Conservation (phyloP, 2,329 filamentous ascomycete genomes). For the Plenodomus biglobosus region DNA sequence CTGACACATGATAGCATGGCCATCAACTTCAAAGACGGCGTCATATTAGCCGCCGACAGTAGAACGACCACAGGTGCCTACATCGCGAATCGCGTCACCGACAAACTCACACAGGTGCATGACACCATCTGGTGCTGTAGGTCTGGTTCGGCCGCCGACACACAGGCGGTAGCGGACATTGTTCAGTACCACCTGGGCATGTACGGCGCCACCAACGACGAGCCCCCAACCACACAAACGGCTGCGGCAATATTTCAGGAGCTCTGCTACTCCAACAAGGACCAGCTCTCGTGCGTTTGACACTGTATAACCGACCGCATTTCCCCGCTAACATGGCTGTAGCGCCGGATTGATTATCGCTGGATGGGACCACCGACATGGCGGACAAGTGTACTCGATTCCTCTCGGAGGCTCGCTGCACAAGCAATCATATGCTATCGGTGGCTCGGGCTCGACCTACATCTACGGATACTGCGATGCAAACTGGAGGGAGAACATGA, state of each 20-base stretch:
- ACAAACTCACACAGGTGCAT: slow-evolving; percentile 97
- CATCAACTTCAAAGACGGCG: slow-evolving; percentile 97
- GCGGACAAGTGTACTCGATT: slow-evolving; percentile 96
- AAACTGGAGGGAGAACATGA: slow-evolving; percentile 95
- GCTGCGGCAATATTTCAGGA: slow-evolving; percentile 97
- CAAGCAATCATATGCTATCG: slow-evolving; percentile 95
- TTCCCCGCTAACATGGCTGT: slow-evolving; percentile 20
- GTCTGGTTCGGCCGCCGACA: slow-evolving; percentile 95
- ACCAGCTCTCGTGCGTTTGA: slow-evolving; percentile 72
- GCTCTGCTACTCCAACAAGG: slow-evolving; percentile 97
- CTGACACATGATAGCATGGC: slow-evolving; percentile 71
- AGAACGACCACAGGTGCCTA: slow-evolving; percentile 97
- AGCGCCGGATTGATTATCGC: slow-evolving; percentile 97
- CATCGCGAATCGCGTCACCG: slow-evolving; percentile 98
- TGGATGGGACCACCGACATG: slow-evolving; percentile 94
- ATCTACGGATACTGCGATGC: slow-evolving; percentile 99
- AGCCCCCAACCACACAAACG: slow-evolving; percentile 89
- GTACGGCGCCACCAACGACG: slow-evolving; percentile 87
- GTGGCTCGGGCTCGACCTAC: slow-evolving; percentile 95
- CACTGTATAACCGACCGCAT: not conserved
- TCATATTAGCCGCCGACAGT: slow-evolving; percentile 96
- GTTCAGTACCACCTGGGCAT: slow-evolving; percentile 94
- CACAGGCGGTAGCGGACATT: slow-evolving; percentile 96
- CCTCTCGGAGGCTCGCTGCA: slow-evolving; percentile 94
- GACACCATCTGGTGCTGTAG: slow-evolving; percentile 99